These are phyloP conservation scores for Geosmithia flava DNA, from an alignment of 2,329 filamentous ascomycete genomes.

Conservation along the genomic window DNA sequence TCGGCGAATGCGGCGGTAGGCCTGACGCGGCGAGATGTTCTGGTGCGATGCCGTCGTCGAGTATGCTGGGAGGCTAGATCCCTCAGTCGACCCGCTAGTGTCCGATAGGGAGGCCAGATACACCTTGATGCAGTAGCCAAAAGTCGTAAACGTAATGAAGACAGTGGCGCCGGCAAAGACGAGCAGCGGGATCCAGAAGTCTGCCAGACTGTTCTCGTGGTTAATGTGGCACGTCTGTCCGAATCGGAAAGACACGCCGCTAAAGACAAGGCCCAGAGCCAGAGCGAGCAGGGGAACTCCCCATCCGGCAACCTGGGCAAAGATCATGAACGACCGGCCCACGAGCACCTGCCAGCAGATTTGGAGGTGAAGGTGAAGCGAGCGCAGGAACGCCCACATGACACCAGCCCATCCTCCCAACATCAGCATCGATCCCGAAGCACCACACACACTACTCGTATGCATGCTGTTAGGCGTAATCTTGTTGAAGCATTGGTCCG, in stretches of 20 bases:
- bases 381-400: constrained; percentile 85
- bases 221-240: constrained; percentile 91
- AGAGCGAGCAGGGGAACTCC: constrained; percentile 68
- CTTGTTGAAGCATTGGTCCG: constrained; percentile 71
- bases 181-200: constrained; percentile 84
- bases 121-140: constrained; percentile 87
- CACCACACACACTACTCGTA: constrained; percentile 68
- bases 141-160: constrained; percentile 73
- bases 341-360: constrained; percentile 96
- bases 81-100: constrained; percentile 55
- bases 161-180: constrained; percentile 65
- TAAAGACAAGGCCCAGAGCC: constrained; percentile 64
- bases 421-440: constrained; percentile 76
- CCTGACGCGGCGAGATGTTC: constrained; percentile 66
- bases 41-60: not conserved
- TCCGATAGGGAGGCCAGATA: constrained; percentile 78
- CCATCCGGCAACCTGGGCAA: constrained; percentile 71
- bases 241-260: constrained; percentile 89
- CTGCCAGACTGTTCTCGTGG: constrained; percentile 67
- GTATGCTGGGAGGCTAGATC: constrained; percentile 55
- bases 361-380: constrained; percentile 86
- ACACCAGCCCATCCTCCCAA: constrained; percentile 75
- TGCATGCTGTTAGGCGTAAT: constrained; percentile 95
- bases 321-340: constrained; percentile 80
- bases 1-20: constrained; percentile 74